Evolutionary conservation across 352 stramenopile genomes (phyloP), one percentile per base, ranked within the genome.

Genomic region (Globisporangium mamillatum): DNA sequence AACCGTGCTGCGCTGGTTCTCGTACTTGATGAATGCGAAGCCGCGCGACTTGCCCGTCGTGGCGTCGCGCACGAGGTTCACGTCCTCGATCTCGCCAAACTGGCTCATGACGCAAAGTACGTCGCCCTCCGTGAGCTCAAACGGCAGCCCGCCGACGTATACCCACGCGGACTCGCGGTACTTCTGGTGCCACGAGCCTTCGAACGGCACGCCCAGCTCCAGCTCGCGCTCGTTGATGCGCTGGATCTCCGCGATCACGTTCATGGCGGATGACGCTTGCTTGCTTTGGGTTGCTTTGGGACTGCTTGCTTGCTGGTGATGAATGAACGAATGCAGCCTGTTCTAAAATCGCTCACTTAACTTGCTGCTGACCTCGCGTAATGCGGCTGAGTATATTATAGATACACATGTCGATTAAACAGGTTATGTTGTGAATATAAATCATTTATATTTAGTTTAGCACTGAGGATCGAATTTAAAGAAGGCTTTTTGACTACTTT

Each of bases 1-100:
- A 29, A 99, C 89, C 22, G 97, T 99, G 66, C 90, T 98, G 64
- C 95, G 69, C 66, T 97, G 90, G 82, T 99, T 95, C 74, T 99
- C 93, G 74, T 98, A 99, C 82, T 99, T 99, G 65, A 98, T 24
- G 82, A 99, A 99, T 32, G 79, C 86, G 78, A 99, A 99, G 34
- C 96, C 97, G 70, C 95, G 92, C 53, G 90, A 97, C 79, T 99
- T 99, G 56, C 97, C 97, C 7, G 94, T 98, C 68, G 98, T 96
- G 63, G 89, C 92, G 64, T 99, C 97, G 27, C 97, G 94, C 50
- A 98, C 93, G 54, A 99, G 78, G 78, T 99, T 96, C 62, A 99
- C 89, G 79, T 99, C 97, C 71, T 99, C 98, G 65, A 96, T 82
- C 74, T 95, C 88, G 61, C 85, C 86, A 54, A 92, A 90, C 56